Conservation (phyloP, 1,284 basidiomycete species). For the Earliella scabrosa region DNA sequence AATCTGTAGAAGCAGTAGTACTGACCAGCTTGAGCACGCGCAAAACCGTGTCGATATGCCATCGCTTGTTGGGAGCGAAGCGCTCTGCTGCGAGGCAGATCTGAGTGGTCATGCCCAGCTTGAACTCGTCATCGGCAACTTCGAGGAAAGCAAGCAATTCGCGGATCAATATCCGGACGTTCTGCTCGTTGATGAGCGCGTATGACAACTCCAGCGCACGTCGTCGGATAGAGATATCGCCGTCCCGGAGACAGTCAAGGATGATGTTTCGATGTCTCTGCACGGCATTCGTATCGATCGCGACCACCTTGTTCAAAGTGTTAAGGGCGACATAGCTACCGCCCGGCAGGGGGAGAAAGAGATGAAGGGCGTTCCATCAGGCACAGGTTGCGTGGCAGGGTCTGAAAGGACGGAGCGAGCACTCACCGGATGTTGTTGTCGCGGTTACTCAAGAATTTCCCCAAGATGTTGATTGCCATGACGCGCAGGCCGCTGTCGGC, state of each 20-base stretch:
- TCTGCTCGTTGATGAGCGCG: constrained; percentile 95
- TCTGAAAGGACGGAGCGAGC: not conserved
- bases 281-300: constrained; percentile 98
- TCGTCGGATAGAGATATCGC: constrained; percentile 97
- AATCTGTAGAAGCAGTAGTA: constrained; percentile 13
- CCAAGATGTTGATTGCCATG: constrained; percentile 99
- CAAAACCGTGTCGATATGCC: constrained; percentile 99
- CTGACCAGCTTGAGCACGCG: constrained; percentile 90
- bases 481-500: constrained; percentile 95
- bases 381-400: not conserved
- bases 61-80: constrained; percentile 97
- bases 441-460: constrained; percentile 96
- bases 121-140: constrained; percentile 99
- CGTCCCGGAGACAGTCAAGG: constrained; percentile 96
- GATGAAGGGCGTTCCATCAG: not conserved
- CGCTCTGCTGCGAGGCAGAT: constrained; percentile 96
- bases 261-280: constrained; percentile 98
- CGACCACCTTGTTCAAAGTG: constrained; percentile 98
- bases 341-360: not conserved
- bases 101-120: constrained; percentile 96
- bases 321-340: constrained; percentile 95
- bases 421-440: constrained; percentile 97
- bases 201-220: constrained; percentile 97
- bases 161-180: constrained; percentile 90
- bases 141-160: constrained; percentile 97